A percentile compares a stretch with the other conserved stretches of the same genome.
Evolutionary conservation across 2,329 filamentous ascomycete species (phyloP).

Genomic region (Emergomyces pasteurianus): DNA sequence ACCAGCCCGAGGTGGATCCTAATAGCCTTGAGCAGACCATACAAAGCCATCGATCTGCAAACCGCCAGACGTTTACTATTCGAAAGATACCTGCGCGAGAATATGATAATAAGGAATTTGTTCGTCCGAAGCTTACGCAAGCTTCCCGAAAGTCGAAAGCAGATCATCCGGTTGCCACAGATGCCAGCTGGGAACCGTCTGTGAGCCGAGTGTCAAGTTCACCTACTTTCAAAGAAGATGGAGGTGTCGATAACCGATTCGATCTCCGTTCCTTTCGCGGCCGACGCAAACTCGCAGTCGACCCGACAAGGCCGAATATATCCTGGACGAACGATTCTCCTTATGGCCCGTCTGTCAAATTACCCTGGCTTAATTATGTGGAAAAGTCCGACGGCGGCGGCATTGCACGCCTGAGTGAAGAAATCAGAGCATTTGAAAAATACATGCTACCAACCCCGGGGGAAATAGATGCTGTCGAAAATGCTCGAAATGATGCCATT

Average conservation of each 20-base stretch:
- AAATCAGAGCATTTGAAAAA: slow-evolving; percentile 35
- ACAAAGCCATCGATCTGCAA: slow-evolving; percentile 22
- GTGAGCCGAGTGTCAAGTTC: background rate
- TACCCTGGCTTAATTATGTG: slow-evolving; percentile 25
- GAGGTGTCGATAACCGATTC: background rate
- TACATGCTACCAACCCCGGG: slow-evolving; percentile 33
- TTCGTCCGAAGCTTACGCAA: background rate
- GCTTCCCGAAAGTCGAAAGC: background rate
- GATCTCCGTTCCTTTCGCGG: background rate
- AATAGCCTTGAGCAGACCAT: slow-evolving; percentile 23
- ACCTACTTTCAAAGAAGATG: background rate
- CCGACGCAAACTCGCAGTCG: background rate
- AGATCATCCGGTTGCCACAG: background rate
- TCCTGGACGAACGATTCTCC: background rate
- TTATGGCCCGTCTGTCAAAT: slow-evolving; percentile 7
- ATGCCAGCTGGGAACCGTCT: background rate
- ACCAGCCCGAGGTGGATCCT: slow-evolving; percentile 12
- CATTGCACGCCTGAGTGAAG: slow-evolving; percentile 26
- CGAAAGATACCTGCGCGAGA: slow-evolving; percentile 10
- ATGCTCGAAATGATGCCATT: slow-evolving; percentile 19
- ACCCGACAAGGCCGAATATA: background rate
- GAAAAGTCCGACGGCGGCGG: slow-evolving; percentile 11
- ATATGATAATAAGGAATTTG: background rate
- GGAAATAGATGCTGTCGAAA: slow-evolving; percentile 27
- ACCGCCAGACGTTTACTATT: slow-evolving; percentile 18